Conservation (phyloP, 257 asterid species). For the Nicotiana attenuata region DNA sequence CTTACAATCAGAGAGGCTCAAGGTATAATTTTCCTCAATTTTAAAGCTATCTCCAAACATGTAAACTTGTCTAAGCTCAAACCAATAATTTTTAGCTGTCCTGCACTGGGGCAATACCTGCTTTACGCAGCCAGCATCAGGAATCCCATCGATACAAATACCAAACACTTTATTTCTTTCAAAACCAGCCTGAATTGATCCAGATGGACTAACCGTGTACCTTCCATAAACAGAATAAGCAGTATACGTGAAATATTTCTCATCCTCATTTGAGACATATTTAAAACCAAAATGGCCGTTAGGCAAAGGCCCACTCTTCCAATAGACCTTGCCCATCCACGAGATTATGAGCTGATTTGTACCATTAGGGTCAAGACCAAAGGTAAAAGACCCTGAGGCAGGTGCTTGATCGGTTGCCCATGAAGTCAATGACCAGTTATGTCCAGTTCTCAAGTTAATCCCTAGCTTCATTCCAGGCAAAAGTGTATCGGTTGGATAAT, state of each 20-base stretch:
- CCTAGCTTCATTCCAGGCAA: slow-evolving; percentile 31
- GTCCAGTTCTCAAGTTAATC: slow-evolving; percentile 25
- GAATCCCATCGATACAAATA: neutral
- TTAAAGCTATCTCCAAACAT: slow-evolving; percentile 5
- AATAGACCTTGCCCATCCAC: slow-evolving; percentile 14
- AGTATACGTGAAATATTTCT: neutral
- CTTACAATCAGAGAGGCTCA: slow-evolving; percentile 23
- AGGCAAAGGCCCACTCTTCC: neutral
- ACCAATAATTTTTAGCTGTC: slow-evolving; percentile 5
- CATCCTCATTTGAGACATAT: neutral
- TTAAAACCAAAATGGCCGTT: neutral
- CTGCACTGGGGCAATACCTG: slow-evolving; percentile 20
- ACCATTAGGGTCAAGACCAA: slow-evolving; percentile 7
- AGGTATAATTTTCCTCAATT: slow-evolving; percentile 6
- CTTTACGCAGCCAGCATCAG: slow-evolving; percentile 12
- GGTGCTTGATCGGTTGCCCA: slow-evolving; percentile 20
- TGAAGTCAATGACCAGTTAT: slow-evolving; percentile 22
- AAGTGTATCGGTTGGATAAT: slow-evolving; percentile 24
- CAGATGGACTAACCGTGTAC: neutral
- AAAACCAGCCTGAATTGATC: neutral
- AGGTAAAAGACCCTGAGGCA: slow-evolving; percentile 24
- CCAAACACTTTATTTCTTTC: neutral
- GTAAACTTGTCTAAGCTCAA: neutral
- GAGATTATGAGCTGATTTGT: slow-evolving; percentile 18
- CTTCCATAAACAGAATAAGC: neutral